phyloP scores from a whole-genome alignment of 768 basidiomycete species.

The Lyophyllum semitale region DNA sequence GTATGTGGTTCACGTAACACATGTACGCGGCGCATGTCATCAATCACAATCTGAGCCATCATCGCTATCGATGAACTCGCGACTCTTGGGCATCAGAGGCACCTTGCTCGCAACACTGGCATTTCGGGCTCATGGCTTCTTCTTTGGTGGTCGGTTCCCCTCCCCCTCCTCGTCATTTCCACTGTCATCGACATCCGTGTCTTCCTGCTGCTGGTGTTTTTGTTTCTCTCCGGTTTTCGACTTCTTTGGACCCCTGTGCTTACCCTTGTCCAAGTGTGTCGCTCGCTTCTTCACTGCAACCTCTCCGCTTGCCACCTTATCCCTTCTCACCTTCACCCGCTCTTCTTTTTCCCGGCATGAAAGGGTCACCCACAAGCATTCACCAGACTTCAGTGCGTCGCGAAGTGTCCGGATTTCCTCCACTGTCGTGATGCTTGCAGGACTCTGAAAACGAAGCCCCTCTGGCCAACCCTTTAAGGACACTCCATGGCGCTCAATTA shows the following conservation, averaged over 20 bases:
- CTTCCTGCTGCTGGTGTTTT: too few species aligned
- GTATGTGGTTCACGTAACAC: too few species aligned
- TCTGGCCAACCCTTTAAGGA: neutral
- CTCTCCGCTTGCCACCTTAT: neutral
- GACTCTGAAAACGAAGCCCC: neutral
- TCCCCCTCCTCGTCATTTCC: neutral
- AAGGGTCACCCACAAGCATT: neutral
- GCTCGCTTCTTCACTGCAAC: neutral
- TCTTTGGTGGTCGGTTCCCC: neutral
- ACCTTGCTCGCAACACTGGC: too few species aligned
- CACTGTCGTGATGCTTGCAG: neutral
- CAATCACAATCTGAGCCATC: too few species aligned
- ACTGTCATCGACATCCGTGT: too few species aligned
- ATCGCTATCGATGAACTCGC: too few species aligned
- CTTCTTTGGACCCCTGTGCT: neutral
- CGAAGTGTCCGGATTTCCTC: neutral
- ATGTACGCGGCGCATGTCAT: too few species aligned
- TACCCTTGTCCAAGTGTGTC: neutral
- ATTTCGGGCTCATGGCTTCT: too few species aligned
- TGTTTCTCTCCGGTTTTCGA: neutral
- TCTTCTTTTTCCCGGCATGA: neutral
- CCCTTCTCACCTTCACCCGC: neutral
- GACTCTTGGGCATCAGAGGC: too few species aligned
- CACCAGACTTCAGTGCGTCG: neutral
- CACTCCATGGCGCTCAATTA: neutral